Evolutionary conservation across 2,329 filamentous ascomycete genomes (phyloP), one percentile per base, ranked within the genome.

Genomic region (Corynespora cassiicola): DNA sequence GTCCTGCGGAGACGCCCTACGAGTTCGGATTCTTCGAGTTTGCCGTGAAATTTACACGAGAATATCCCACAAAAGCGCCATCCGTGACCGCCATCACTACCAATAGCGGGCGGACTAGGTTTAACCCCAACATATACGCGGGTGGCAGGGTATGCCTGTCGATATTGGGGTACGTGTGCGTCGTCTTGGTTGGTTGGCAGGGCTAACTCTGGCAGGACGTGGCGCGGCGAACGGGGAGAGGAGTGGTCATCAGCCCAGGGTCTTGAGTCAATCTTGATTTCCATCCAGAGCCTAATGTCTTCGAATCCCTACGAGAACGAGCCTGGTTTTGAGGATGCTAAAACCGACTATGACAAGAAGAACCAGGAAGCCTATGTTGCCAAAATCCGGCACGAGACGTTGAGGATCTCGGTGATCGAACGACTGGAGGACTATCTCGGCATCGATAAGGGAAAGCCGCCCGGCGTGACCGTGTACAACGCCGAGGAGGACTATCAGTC

Each of bases 1-100:
- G 94, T 0, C 92, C 94, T 16, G 90, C 92, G 50, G 91, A 94
- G 56, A 95, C 91, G 1, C 91, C 92, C 0, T 99, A 99, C 68
- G 91, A 96, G 68, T 96, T 95, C 63, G 94, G 94, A 3, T 96
- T 96, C 72, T 97, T 95, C 63, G 90, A 97, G 87, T 95, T 95
- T 63, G 67, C 76, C 0, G 82, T 95, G 56, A 87, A 82, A 56
- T 91, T 95, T 56, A 81, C 84, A 38, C 85, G 81, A 75, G 90
- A 96, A 3, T 99, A 99, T 61, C 94, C 94, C 49, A 81, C 76
- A 40, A 81, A 75, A 45, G 75, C 81, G 5, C 83, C 83, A 0
- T 59, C 56, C 15, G 82, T 86, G 17, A 81, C 76, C 16, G 85
- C 87, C 17, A 79, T 85, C 26, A 97, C 94, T 0, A 99, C 92